These are phyloP conservation scores for Phytophthora aleatoria DNA, from an alignment of 352 stramenopile species.

Conservation along the genomic window DNA sequence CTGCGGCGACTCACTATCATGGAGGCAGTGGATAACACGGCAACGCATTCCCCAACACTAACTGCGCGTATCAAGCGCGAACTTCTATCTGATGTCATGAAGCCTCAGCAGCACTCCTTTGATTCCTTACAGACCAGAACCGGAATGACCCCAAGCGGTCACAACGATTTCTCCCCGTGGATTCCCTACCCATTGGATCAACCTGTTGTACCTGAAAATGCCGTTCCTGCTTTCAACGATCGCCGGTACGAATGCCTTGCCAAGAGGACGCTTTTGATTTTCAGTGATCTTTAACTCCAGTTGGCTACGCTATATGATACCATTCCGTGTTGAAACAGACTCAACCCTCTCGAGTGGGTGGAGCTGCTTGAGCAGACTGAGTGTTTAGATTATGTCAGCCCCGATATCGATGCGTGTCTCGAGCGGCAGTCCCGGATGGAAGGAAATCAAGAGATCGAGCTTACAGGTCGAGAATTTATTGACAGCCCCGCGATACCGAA, in stretches of 20 bases:
- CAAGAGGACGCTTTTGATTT: too few species aligned
- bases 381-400: conserved; percentile 68
- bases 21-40: conserved; percentile 11
- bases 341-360: conserved; percentile 54
- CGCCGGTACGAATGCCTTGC: conserved; percentile 21
- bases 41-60: not conserved
- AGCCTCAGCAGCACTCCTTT: conserved; percentile 9
- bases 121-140: conserved; percentile 22
- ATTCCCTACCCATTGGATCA: conserved; percentile 22
- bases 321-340: conserved; percentile 11
- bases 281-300: not conserved
- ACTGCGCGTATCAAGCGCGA: conserved; percentile 13
- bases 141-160: conserved; percentile 33
- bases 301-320: conserved; percentile 1
- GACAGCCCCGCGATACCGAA: conserved; percentile 49
- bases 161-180: conserved; percentile 22
- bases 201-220: conserved; percentile 21
- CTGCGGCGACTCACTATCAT: conserved; percentile 11
- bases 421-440: conserved; percentile 36
- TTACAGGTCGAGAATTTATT: conserved; percentile 67
- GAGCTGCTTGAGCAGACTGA: conserved; percentile 52
- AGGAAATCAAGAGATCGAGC: conserved; percentile 69
- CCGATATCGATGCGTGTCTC: conserved; percentile 59
- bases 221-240: conserved; percentile 15
- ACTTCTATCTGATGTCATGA: conserved; percentile 6